A percentile compares a stretch with the other conserved stretches of the same genome.
Evolutionary conservation across 1,284 basidiomycete species (phyloP).

Genomic region (Pulchroboletus neoregius): DNA sequence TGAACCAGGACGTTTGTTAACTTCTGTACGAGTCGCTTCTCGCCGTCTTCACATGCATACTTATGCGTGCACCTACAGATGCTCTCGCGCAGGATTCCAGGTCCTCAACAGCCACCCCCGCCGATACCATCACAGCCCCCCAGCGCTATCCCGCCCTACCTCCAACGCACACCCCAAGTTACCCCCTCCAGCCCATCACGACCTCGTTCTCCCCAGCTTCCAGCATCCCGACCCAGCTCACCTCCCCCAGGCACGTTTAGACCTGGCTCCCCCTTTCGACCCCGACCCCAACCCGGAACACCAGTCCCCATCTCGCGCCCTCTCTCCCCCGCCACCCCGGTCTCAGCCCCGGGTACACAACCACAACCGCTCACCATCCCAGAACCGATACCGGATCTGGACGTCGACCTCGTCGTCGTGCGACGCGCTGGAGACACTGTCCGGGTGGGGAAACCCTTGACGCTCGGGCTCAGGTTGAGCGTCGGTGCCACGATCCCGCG

Average conservation of each 20-base stretch:
- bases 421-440: conserved; percentile 46
- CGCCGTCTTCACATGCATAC: neutral
- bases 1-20: conserved; percentile 77
- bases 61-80: conserved; percentile 38
- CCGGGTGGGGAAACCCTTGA: conserved; percentile 54
- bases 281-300: conserved; percentile 36
- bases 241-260: conserved; percentile 39
- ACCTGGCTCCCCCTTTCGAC: conserved; percentile 53
- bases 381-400: conserved; percentile 40
- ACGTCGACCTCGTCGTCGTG: conserved; percentile 56
- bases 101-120: conserved; percentile 36
- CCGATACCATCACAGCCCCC: conserved; percentile 43
- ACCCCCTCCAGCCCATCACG: conserved; percentile 42
- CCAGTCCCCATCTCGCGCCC: conserved; percentile 37
- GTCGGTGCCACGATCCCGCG: conserved; percentile 42
- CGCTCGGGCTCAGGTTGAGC: conserved; percentile 47
- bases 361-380: conserved; percentile 21
- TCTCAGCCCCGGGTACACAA: conserved; percentile 18
- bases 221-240: conserved; percentile 47
- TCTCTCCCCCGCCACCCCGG: conserved; percentile 44
- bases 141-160: conserved; percentile 67
- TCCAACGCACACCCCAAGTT: conserved; percentile 51
- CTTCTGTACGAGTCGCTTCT: conserved; percentile 46
- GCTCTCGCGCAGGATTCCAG: conserved; percentile 67
- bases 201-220: conserved; percentile 48